These are phyloP conservation scores for Monilinia fructigena DNA, from an alignment of 2,329 filamentous ascomycete genomes.

Conservation along the genomic window DNA sequence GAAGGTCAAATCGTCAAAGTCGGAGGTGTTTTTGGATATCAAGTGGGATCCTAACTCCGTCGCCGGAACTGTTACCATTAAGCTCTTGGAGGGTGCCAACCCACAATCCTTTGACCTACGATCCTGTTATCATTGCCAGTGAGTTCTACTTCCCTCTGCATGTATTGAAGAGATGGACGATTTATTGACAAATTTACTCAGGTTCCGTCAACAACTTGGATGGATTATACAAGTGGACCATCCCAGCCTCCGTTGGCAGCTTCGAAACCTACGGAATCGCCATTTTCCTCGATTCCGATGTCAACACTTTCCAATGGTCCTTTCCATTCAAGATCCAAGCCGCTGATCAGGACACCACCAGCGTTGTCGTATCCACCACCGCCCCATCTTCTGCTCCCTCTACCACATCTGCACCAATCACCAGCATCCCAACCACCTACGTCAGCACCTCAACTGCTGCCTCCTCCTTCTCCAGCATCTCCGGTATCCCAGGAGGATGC, in stretches of 20 bases:
- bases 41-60: conserved; percentile 48
- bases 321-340: conserved; percentile 51
- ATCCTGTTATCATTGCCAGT: conserved; percentile 50
- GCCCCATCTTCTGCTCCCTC: conserved; percentile 9
- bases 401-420: not conserved
- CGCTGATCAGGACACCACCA: conserved; percentile 13
- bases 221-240: conserved; percentile 51
- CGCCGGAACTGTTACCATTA: conserved; percentile 51
- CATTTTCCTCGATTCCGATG: conserved; percentile 48
- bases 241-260: conserved; percentile 48
- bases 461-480: conserved; percentile 5
- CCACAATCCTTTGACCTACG: conserved; percentile 46
- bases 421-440: not conserved
- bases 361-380: conserved; percentile 10
- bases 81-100: conserved; percentile 53
- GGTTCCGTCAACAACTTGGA: conserved; percentile 49
- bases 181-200: conserved; percentile 37
- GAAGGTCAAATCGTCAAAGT: conserved; percentile 47
- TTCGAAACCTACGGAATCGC: conserved; percentile 56
- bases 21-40: conserved; percentile 51
- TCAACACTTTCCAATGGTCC: conserved; percentile 59
- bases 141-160: conserved; percentile 40
- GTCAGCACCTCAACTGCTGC: not conserved
- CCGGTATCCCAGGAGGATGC: conserved; percentile 15
- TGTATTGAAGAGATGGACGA: not conserved